These are phyloP conservation scores for Sabuloglossum arenarium DNA, from an alignment of 495 filamentous ascomycete genomes.

Conservation along the genomic window DNA sequence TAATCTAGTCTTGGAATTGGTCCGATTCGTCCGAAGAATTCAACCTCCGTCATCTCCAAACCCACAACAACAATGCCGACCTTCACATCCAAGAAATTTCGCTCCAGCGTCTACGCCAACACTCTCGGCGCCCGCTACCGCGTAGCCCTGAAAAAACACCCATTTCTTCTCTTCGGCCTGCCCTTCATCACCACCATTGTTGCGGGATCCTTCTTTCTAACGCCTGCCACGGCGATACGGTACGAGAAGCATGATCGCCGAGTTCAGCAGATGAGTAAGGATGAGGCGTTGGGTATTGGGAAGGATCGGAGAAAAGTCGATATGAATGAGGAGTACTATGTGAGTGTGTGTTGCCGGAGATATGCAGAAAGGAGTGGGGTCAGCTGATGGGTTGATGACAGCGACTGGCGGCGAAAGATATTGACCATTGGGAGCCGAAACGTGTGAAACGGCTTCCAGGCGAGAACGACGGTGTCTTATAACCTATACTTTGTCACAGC, in stretches of 20 bases:
- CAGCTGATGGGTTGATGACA: constrained; percentile 14
- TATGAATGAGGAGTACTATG: constrained; percentile 85
- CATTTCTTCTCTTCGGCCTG: constrained; percentile 88
- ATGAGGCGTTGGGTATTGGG: constrained; percentile 67
- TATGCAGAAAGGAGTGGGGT: neutral
- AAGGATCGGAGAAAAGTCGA: constrained; percentile 51
- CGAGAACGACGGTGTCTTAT: constrained; percentile 72
- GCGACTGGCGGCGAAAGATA: constrained; percentile 75
- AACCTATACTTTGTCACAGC: constrained; percentile 13
- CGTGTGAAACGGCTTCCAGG: constrained; percentile 72
- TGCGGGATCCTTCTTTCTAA: constrained; percentile 85
- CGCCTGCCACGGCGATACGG: constrained; percentile 75
- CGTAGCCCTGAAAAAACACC: constrained; percentile 40
- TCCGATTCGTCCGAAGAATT: neutral
- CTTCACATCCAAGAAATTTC: constrained; percentile 53
- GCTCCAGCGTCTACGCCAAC: constrained; percentile 31
- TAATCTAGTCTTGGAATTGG: too few relatives aligned
- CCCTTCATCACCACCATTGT: constrained; percentile 85
- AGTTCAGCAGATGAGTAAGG: constrained; percentile 55
- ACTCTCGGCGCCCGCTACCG: constrained; percentile 64
- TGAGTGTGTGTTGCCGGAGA: constrained; percentile 23
- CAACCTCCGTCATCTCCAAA: neutral
- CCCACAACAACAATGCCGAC: constrained; percentile 34
- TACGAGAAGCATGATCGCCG: constrained; percentile 86
- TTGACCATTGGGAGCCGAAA: constrained; percentile 93